These are phyloP conservation scores for Musa schizocarpa DNA, from an alignment of 176 grass and related monocot species.

Conservation along the genomic window DNA sequence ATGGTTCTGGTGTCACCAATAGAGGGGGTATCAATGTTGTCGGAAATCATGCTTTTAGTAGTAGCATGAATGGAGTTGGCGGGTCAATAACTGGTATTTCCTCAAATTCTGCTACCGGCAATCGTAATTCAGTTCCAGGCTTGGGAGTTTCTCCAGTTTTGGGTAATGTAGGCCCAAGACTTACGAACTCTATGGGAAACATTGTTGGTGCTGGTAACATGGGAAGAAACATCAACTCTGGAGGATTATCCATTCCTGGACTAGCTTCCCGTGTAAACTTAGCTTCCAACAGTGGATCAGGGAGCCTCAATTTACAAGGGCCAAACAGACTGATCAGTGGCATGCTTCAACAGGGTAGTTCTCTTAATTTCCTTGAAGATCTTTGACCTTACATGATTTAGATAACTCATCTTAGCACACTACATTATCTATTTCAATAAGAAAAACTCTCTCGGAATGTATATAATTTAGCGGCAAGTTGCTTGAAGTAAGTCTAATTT, in stretches of 20 bases:
- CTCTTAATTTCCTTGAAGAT: not conserved
- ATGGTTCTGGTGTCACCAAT: slow-evolving; percentile 58
- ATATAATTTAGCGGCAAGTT: too few relatives aligned
- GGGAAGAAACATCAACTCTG: slow-evolving; percentile 85
- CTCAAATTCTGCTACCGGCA: slow-evolving; percentile 55
- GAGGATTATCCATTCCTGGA: slow-evolving; percentile 55
- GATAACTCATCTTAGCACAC: not conserved
- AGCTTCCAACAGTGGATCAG: slow-evolving; percentile 48
- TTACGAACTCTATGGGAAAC: slow-evolving; percentile 62
- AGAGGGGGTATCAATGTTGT: slow-evolving; percentile 77
- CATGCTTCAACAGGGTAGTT: slow-evolving; percentile 75
- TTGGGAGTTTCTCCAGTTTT: slow-evolving; percentile 64
- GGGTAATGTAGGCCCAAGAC: slow-evolving; percentile 62
- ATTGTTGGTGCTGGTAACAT: slow-evolving; percentile 67
- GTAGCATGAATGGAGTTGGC: slow-evolving; percentile 61
- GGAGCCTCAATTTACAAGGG: slow-evolving; percentile 65
- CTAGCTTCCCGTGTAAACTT: slow-evolving; percentile 67
- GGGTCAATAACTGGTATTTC: slow-evolving; percentile 78
- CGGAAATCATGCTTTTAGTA: slow-evolving; percentile 63
- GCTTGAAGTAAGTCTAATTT: too few relatives aligned
- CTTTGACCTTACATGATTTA: not conserved
- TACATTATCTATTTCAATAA: not conserved
- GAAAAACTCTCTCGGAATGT: too few relatives aligned
- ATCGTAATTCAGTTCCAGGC: slow-evolving; percentile 66
- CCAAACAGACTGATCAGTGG: slow-evolving; percentile 73